Evolutionary conservation across 1,284 basidiomycete genomes (phyloP).

Genomic region (Moesziomyces sp.): DNA sequence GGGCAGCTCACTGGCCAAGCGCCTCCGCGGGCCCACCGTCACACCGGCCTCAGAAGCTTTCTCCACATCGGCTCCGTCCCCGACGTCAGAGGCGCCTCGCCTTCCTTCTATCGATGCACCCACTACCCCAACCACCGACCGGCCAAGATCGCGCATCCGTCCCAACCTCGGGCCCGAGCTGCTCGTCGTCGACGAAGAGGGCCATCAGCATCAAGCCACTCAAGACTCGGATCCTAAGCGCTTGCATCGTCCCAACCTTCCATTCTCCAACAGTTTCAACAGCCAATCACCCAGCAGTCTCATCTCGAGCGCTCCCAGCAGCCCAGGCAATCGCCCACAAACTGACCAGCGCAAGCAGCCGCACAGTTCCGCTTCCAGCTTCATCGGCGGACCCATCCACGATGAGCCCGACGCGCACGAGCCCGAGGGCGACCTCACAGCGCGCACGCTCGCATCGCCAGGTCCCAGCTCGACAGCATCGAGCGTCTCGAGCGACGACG

Average conservation of each 20-base stretch:
- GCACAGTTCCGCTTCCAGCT: conserved; percentile 16
- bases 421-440: background rate
- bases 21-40: conserved; percentile 20
- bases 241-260: background rate
- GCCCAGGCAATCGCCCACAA: conserved; percentile 4
- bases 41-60: conserved; percentile 16
- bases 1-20: conserved; percentile 22
- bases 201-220: conserved; percentile 16
- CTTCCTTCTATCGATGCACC: conserved; percentile 8
- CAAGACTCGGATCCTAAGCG: background rate
- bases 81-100: conserved; percentile 4
- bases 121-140: conserved; percentile 1
- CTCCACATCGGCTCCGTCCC: conserved; percentile 5
- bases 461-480: conserved; percentile 17
- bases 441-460: conserved; percentile 2
- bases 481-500: conserved; percentile 32
- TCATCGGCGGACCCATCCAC: conserved; percentile 25
- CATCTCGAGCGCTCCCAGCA: conserved; percentile 12
- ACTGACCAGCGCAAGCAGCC: conserved; percentile 4
- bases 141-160: conserved; percentile 9
- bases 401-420: conserved; percentile 37
- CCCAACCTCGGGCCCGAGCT: conserved; percentile 19
- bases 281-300: conserved; percentile 29
- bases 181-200: conserved; percentile 47
- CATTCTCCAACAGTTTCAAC: conserved; percentile 25